Conservation (phyloP, 345 rosid genomes). For the Raphanus raphanistrum region DNA sequence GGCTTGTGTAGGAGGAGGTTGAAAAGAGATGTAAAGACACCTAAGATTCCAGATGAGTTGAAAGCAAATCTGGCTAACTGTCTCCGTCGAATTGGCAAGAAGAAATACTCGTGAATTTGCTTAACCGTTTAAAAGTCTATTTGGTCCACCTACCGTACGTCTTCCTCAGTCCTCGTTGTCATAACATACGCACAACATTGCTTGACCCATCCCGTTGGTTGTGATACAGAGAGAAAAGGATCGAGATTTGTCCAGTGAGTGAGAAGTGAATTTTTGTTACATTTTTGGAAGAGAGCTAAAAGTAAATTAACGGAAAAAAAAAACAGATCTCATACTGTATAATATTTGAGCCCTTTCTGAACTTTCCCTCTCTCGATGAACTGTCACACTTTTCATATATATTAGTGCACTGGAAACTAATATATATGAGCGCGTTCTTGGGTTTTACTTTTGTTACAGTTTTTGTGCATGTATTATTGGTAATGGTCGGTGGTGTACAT, state of each 20-base stretch:
- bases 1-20: slow-evolving; percentile 63
- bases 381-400: neutral
- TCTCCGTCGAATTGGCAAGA: slow-evolving; percentile 53
- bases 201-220: slow-evolving; percentile 26
- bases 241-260: slow-evolving; percentile 23
- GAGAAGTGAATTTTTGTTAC: slow-evolving; percentile 21
- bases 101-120: slow-evolving; percentile 38
- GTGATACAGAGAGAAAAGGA: slow-evolving; percentile 10
- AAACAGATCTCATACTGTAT: slow-evolving; percentile 23
- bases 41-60: slow-evolving; percentile 68
- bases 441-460: neutral
- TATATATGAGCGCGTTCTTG: slow-evolving; percentile 2
- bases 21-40: slow-evolving; percentile 62
- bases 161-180: slow-evolving; percentile 39
- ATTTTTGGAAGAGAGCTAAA: slow-evolving; percentile 38
- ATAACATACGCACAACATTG: slow-evolving; percentile 7
- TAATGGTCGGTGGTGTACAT: neutral
- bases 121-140: slow-evolving; percentile 24
- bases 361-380: neutral
- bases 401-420: neutral
- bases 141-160: slow-evolving; percentile 19
- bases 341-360: slow-evolving; percentile 11
- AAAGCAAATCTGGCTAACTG: slow-evolving; percentile 64
- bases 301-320: slow-evolving; percentile 26
- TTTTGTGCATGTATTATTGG: neutral